Percentiles rank a stretch among this genome's conserved stretches.
phyloP scores from a whole-genome alignment of 2,329 filamentous ascomycete genomes.

The Pestalotiopsis sp. region DNA sequence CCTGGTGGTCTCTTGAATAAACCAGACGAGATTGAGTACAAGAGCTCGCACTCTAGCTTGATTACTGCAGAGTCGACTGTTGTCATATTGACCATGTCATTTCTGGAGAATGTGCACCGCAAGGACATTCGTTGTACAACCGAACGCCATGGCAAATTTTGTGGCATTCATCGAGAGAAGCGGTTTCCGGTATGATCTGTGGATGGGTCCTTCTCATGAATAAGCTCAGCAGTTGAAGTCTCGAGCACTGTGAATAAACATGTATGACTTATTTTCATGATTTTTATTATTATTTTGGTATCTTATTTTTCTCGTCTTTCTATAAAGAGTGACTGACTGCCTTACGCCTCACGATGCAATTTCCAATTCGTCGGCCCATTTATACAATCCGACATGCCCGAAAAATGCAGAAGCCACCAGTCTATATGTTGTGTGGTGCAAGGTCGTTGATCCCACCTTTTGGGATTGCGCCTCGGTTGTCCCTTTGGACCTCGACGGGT shows the following conservation, averaged over 20 bases:
- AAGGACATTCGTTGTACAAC: too few relatives aligned
- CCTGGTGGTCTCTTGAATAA: background rate
- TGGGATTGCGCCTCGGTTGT: background rate
- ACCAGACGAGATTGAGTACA: background rate
- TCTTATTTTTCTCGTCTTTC: background rate
- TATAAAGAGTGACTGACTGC: background rate
- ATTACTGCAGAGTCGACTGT: too few relatives aligned
- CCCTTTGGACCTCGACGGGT: background rate
- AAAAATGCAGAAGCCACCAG: background rate
- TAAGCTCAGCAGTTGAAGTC: too few relatives aligned
- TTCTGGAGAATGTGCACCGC: too few relatives aligned
- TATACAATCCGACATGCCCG: conserved; percentile 4
- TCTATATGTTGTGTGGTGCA: background rate
- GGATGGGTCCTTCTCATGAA: too few relatives aligned
- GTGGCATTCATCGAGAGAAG: too few relatives aligned
- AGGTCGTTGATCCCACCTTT: background rate
- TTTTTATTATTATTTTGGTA: background rate
- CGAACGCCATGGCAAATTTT: too few relatives aligned
- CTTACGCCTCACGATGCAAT: background rate
- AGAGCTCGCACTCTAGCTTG: background rate
- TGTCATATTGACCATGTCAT: too few relatives aligned
- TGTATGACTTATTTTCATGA: background rate
- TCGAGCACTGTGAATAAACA: too few relatives aligned
- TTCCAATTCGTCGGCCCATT: conserved; percentile 4
- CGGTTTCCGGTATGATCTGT: too few relatives aligned